Evolutionary conservation across 2,329 filamentous ascomycete genomes (phyloP), one percentile per base, ranked within the genome.

Genomic region (Fusarium sp.): DNA sequence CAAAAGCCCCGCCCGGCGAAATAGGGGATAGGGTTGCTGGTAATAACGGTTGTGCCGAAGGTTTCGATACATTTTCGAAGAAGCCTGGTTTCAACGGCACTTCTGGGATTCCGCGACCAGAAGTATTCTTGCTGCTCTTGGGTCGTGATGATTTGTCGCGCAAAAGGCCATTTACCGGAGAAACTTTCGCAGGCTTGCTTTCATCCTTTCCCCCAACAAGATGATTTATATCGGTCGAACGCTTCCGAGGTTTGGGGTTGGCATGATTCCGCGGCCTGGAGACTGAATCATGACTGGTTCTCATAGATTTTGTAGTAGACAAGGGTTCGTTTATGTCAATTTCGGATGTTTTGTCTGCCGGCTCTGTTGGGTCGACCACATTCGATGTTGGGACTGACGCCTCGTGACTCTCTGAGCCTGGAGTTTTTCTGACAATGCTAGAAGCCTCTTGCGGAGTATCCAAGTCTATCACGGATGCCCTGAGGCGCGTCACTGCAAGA

Each of bases 1-100:
- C 52, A 7, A 48, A 44, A 22, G 31, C 28, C 14, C 64, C 54
- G 9, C 40, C 34, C 3, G 60, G 31, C 5, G 49, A 52, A 14
- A 42, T 18, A 11, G 53, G 33, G 8, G 58, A 34, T 4, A 45
- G 26, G 7, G 20, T 56, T 36, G 59, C 46, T 11, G 54, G 46
- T 22, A 63, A 45, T 9, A 63, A 40, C 13, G 51, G 40, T 34
- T 66, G 68, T 18, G 61, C 48, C 6, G 28, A 39, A 14, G 77
- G 75, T 34, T 76, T 66, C 6, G 78, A 71, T 5, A 82, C 69
- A 42, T 80, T 80, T 46, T 82, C 81, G 43, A 81, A 81, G 44
- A 82, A 81, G 0, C 76, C 76, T 7, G 80, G 77, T 39, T 78
- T 79, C 2, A 75, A 61, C 7, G 81, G 77, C 20, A 80, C 75